Conservation (phyloP, 192 early-diverging fungal species). For the Umbelopsis ramanniana region DNA sequence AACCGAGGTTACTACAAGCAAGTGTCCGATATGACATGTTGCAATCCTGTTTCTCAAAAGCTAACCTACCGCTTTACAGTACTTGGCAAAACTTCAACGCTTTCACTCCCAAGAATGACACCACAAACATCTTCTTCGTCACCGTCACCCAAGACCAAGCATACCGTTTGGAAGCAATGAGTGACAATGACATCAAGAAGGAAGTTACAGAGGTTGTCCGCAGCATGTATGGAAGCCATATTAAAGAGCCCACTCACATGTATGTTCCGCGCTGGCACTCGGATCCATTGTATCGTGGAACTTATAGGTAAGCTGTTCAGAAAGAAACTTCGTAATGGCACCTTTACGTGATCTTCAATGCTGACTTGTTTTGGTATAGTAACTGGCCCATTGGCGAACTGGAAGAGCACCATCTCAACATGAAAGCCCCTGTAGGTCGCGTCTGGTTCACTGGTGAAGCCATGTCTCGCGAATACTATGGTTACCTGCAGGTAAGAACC, state of each 20-base stretch:
- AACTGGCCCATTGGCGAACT: constrained; percentile 49
- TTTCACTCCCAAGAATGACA: constrained; percentile 29
- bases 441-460: constrained; percentile 48
- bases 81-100: constrained; percentile 42
- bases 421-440: constrained; percentile 41
- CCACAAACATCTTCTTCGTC: constrained; percentile 38
- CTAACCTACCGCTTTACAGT: not conserved
- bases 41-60: not conserved
- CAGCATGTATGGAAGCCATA: constrained; percentile 39
- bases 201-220: constrained; percentile 37
- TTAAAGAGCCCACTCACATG: constrained; percentile 34
- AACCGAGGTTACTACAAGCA: constrained; percentile 29
- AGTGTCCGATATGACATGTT: not conserved
- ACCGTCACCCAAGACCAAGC: constrained; percentile 38
- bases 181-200: constrained; percentile 26
- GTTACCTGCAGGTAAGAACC: constrained; percentile 23
- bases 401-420: constrained; percentile 39
- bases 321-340: too few relatives aligned
- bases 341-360: not conserved
- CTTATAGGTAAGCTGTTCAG: constrained; percentile 21
- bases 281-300: constrained; percentile 43
- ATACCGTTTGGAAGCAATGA: constrained; percentile 33
- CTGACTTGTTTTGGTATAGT: not conserved
- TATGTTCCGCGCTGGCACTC: constrained; percentile 42
- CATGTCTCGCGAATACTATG: constrained; percentile 36